Evolutionary conservation across 1,284 basidiomycete species (phyloP).

Genomic region (Ganoderma lucidum): DNA sequence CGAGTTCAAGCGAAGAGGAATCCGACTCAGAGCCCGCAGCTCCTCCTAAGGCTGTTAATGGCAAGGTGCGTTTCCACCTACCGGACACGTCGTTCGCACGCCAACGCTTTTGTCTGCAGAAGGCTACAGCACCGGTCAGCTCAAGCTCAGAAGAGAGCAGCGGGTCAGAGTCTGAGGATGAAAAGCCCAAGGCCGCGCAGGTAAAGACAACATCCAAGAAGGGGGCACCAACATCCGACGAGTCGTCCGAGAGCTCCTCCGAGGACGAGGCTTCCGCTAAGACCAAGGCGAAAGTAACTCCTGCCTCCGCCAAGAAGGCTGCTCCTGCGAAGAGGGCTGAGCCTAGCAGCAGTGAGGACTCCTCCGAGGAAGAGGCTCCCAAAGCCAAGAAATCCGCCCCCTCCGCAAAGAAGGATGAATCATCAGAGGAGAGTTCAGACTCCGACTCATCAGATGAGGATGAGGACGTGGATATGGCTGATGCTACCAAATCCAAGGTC

Average conservation of each 20-base stretch:
- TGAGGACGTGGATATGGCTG: slow-evolving; percentile 61
- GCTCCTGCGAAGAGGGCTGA: slow-evolving; percentile 35
- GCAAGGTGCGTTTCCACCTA: slow-evolving; percentile 31
- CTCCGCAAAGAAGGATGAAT: slow-evolving; percentile 35
- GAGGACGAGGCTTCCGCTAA: slow-evolving; percentile 43
- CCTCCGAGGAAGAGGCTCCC: slow-evolving; percentile 45
- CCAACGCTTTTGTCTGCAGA: slow-evolving; percentile 5
- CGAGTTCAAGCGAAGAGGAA: slow-evolving; percentile 39
- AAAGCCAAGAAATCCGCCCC: slow-evolving; percentile 44
- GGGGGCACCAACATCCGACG: slow-evolving; percentile 29
- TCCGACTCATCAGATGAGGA: slow-evolving; percentile 41
- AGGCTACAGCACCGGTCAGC: slow-evolving; percentile 23
- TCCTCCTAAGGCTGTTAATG: slow-evolving; percentile 33
- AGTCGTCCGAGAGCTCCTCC: slow-evolving; percentile 31
- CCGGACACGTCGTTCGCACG: not conserved
- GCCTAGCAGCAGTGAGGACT: slow-evolving; percentile 36
- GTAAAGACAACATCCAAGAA: slow-evolving; percentile 42
- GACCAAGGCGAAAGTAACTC: slow-evolving; percentile 43
- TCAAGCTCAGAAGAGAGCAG: slow-evolving; percentile 32
- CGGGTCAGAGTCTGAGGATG: slow-evolving; percentile 40
- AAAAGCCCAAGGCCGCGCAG: slow-evolving; percentile 49
- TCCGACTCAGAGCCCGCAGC: slow-evolving; percentile 38
- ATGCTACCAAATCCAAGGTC: slow-evolving; percentile 49
- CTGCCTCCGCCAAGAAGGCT: slow-evolving; percentile 43
- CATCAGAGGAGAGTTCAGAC: slow-evolving; percentile 20